These are phyloP conservation scores for Hypoxylon fuscum DNA, from an alignment of 495 filamentous ascomycete species.

Conservation along the genomic window DNA sequence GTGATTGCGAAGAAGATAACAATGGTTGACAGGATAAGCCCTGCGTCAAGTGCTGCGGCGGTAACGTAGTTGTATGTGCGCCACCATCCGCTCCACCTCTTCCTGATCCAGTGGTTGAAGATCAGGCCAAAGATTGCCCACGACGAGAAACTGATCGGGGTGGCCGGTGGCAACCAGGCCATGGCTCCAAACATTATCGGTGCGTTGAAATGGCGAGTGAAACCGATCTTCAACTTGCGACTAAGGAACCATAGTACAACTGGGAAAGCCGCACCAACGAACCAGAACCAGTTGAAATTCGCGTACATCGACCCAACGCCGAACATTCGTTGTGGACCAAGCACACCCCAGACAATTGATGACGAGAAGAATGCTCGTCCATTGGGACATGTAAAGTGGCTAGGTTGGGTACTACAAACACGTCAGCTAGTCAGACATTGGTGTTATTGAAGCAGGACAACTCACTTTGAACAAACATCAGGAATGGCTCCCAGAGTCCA, in stretches of 20 bases:
- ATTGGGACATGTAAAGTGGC: slow-evolving; percentile 68
- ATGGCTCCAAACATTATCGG: slow-evolving; percentile 70
- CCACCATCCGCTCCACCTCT: slow-evolving; percentile 66
- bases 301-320: slow-evolving; percentile 66
- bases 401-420: slow-evolving; percentile 46
- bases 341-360: slow-evolving; percentile 66
- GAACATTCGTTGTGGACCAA: slow-evolving; percentile 66
- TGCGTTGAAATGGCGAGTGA: slow-evolving; percentile 60
- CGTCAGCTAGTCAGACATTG: background rate
- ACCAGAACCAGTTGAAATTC: slow-evolving; percentile 67
- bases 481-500: slow-evolving; percentile 66
- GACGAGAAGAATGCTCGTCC: slow-evolving; percentile 67
- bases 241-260: slow-evolving; percentile 61
- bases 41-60: slow-evolving; percentile 63
- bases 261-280: slow-evolving; percentile 60
- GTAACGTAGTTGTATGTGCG: slow-evolving; percentile 70
- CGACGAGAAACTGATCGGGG: slow-evolving; percentile 66
- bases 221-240: slow-evolving; percentile 57
- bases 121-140: slow-evolving; percentile 67
- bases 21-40: slow-evolving; percentile 55
- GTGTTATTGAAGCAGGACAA: background rate
- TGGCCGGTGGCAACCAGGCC: slow-evolving; percentile 64
- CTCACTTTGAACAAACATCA: slow-evolving; percentile 57
- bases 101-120: slow-evolving; percentile 64
- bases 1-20: slow-evolving; percentile 59